Evolutionary conservation across 1,139 yeast genomes (phyloP), one percentile per base, ranked within the genome.

Genomic region (Yamadazyma jaroonii): DNA sequence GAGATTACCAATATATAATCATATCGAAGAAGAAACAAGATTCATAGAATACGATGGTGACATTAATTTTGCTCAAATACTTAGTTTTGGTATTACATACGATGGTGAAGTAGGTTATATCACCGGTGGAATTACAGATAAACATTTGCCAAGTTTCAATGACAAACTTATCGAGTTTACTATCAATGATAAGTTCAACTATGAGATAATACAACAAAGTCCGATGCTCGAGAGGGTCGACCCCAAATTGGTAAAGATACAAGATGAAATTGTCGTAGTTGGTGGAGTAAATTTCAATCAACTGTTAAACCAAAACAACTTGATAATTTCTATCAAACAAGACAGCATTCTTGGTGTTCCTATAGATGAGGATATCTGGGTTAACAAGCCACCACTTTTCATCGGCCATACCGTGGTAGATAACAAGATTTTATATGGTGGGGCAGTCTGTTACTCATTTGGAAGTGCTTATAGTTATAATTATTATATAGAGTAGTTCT

Each of bases 371-470:
- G 40, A 47, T 0, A 48, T 61, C 0, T 74, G 81, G 76, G 28
- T 39, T 5, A 38, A 56, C 2, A 42, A 50, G 1, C 63, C 74
- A 2, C 84, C 86, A 1, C 61, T 84, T 44, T 61, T 83, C 21
- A 71, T 80, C n/a, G 92, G 92, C 0, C 77, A 76, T 48, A 75
- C 71, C 24, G 38, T 77, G 29, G 59, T 65, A 3, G 47, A 49
- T 9, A 33, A 45, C 10, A 41, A 47, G 1, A 50, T 79, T 4
- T 48, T 79, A 28, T 86, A 85, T 4, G 95, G 95, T 4, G 95
- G 95, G 2, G 90, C 84, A 0, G 88, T 85, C 2, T 86, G 95
- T 54, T 86, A 84, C 52, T 84, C 92, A 1, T 86, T 85, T 62
- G 95, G 95, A 0, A 77, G 88, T 22, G 76, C 71, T 32, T 82